Base-by-base conservation (phyloP, 257 asterid genomes). In the Nicotiana undulata region DNA sequence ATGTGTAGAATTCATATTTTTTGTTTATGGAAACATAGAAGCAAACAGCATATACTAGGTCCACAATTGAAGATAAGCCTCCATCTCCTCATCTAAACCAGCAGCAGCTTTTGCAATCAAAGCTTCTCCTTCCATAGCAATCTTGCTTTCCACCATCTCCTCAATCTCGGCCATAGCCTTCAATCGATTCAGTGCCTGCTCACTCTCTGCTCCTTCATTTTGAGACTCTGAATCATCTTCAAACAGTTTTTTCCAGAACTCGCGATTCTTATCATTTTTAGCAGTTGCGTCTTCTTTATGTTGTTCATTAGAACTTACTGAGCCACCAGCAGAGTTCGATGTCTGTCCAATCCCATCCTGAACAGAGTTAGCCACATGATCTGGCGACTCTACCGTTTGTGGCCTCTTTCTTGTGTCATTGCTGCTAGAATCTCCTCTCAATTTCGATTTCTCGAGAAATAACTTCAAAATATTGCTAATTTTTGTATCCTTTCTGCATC, bases 191-290 rank as follows among this genome's bases (percentile, higher is more conserved):
- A 77, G 37, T 22, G 60, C 79, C 60, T 66, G 37, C 53, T 76
- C 84, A 65, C 20, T 8, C 9, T 63, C 87, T 31, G 78, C 46
- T 77, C 65, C 80, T 79, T 28, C 85, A 74, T 76, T 65, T 59
- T 77, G 44, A 3, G 20, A 31, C 75, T 81, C 84, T 17, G 83
- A 81, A 31, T 76, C 86, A 59, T 83, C 84, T 77, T 85, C 88
- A 51, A 85, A 20, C 58, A 88, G 34, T 15, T 81, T 77, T 76
- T 77, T 82, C 93, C 90, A 85, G 56, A 78, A 80, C 34, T 51
- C 83, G 31, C 67, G 64, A 65, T 82, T 79, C 49, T 81, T 87
- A 44, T 20, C 75, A 85, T 63, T 51, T 75, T 77, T 82, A 17
- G 59, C n/a, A 28, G 80, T 18, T n/a, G 76, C 26, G 1, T 60